Percentiles rank a stretch among this genome's conserved stretches.
Conservation (phyloP, 1,284 basidiomycete genomes). For the Tilletiaria anomala region DNA sequence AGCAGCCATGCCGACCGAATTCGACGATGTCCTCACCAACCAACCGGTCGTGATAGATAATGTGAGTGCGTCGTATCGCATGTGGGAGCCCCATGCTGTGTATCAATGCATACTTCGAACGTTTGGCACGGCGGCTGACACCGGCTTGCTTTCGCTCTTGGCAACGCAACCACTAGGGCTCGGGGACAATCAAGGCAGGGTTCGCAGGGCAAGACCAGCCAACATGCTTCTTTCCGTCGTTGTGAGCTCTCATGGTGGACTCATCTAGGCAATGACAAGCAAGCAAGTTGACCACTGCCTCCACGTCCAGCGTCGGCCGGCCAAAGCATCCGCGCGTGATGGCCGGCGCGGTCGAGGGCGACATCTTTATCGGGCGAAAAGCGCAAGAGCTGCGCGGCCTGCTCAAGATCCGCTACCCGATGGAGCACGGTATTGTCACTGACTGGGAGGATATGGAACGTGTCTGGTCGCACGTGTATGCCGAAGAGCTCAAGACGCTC, state of each 20-base stretch:
- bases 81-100: no score
- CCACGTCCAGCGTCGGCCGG: constrained; percentile 20
- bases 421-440: constrained; percentile 38
- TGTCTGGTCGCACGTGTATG: constrained; percentile 37
- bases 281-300: background rate
- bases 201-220: constrained; percentile 37
- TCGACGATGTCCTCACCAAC: constrained; percentile 39
- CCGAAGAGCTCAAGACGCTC: constrained; percentile 33
- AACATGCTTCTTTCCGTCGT: constrained; percentile 37
- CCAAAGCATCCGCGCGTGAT: constrained; percentile 36
- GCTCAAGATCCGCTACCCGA: constrained; percentile 35
- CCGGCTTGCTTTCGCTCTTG: no score
- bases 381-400: constrained; percentile 37
- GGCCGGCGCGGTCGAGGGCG: constrained; percentile 39
- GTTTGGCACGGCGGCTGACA: no score
- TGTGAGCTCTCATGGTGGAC: constrained; percentile 4
- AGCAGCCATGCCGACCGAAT: constrained; percentile 20
- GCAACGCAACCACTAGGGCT: no score
- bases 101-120: no score
- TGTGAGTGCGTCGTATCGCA: constrained; percentile 5
- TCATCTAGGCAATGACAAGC: background rate
- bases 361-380: constrained; percentile 34
- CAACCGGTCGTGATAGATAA: constrained; percentile 40
- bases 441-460: constrained; percentile 40
- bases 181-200: constrained; percentile 38